A percentile compares a stretch with the other conserved stretches of the same genome.
Evolutionary conservation across 2,329 filamentous ascomycete species (phyloP).

Genomic region (Alternaria sp.): DNA sequence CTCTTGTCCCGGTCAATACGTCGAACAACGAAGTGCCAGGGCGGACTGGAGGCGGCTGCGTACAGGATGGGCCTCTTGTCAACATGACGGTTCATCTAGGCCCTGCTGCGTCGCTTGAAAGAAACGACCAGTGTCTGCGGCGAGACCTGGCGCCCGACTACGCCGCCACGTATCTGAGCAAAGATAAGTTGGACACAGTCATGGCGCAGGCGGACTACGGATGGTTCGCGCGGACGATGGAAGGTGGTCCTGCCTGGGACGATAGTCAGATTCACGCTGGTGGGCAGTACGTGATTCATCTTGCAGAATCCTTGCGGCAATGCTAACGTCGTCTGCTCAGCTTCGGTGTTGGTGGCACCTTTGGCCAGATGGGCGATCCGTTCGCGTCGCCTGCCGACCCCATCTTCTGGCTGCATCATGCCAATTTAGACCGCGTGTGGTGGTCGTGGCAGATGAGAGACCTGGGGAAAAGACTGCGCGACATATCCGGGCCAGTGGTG

Average conservation of each 20-base stretch:
- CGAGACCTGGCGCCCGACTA: background rate
- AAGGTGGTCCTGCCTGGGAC: slow-evolving; percentile 8
- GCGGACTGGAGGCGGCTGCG: background rate
- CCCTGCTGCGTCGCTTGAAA: background rate
- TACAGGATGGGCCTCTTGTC: background rate
- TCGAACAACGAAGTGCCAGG: background rate
- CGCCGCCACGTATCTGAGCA: background rate
- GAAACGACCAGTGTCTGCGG: background rate
- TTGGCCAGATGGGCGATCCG: background rate
- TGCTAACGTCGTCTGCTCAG: background rate
- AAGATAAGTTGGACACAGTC: background rate
- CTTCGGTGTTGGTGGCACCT: background rate
- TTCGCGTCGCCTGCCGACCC: background rate
- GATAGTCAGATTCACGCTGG: slow-evolving; percentile 10
- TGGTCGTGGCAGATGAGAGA: background rate
- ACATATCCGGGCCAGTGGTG: background rate
- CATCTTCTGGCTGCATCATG: background rate
- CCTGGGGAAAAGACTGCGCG: background rate
- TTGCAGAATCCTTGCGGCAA: background rate
- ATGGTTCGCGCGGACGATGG: slow-evolving; percentile 4
- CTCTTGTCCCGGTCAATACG: background rate
- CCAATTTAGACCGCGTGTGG: background rate
- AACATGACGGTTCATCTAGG: background rate
- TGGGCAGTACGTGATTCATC: background rate
- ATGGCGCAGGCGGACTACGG: slow-evolving; percentile 12